Evolutionary conservation across 345 rosid species (phyloP).

Genomic region (Eucalyptus curtisii): DNA sequence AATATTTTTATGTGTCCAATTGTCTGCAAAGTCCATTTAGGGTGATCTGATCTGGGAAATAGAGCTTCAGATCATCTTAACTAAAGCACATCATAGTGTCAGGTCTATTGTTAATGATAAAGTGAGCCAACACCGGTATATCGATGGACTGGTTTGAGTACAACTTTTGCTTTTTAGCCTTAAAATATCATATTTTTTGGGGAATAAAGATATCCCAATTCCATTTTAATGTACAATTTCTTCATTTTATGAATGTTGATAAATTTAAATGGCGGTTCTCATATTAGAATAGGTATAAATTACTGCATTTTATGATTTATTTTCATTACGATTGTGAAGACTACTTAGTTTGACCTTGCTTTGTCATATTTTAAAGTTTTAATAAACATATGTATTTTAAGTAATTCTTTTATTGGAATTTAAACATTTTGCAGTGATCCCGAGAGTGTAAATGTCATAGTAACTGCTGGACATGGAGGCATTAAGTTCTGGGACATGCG

Average conservation of each 20-base stretch:
- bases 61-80: not conserved
- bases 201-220: not conserved
- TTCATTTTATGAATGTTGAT: not conserved
- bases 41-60: not conserved
- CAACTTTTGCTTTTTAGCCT: not conserved
- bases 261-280: not conserved
- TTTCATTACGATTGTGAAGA: not conserved
- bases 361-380: not conserved
- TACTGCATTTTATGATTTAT: not conserved
- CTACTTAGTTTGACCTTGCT: not conserved
- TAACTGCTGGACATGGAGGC: slow-evolving; percentile 81
- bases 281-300: not conserved
- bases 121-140: not conserved
- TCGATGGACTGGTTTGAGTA: not conserved
- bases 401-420: not conserved
- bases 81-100: not conserved
- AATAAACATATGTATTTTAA: not conserved
- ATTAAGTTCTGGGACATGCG: slow-evolving; percentile 92
- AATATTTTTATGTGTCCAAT: not conserved
- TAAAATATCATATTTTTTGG: not conserved
- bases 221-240: not conserved
- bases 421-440: slow-evolving; percentile 34
- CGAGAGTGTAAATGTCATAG: slow-evolving; percentile 51
- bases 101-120: not conserved
- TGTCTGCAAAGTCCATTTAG: not conserved